Conservation (phyloP, 257 asterid genomes). For the Prunella vulgaris region DNA sequence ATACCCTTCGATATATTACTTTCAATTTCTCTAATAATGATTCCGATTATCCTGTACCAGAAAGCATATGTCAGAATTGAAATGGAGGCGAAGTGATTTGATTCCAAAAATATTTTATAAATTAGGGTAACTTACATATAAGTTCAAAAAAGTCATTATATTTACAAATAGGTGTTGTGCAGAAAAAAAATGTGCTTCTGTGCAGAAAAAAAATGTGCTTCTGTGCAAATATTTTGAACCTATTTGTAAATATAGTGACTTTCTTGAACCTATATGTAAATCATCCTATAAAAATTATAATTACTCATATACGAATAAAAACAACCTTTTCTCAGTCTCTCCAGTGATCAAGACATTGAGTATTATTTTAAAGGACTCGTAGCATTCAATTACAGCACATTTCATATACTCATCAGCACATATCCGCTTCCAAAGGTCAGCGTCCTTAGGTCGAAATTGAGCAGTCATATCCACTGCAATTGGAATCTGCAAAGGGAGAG, state of each 20-base stretch:
- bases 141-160: too few species aligned
- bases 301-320: slow-evolving; percentile 8
- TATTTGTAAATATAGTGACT: too few species aligned
- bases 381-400: slow-evolving; percentile 94
- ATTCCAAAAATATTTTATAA: not conserved
- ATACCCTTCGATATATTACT: slow-evolving; percentile 59
- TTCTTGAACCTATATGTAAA: too few species aligned
- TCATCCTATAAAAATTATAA: too few species aligned
- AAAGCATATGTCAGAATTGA: slow-evolving; percentile 26
- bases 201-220: too few species aligned
- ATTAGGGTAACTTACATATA: too few species aligned
- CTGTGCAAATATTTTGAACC: too few species aligned
- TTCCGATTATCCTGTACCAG: slow-evolving; percentile 64
- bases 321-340: slow-evolving; percentile 89
- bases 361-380: slow-evolving; percentile 82
- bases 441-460: slow-evolving; percentile 85
- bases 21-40: slow-evolving; percentile 79
- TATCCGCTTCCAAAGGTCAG: slow-evolving; percentile 92
- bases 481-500: slow-evolving; percentile 67
- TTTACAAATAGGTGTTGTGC: too few species aligned
- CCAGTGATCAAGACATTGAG: slow-evolving; percentile 68
- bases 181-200: too few species aligned
- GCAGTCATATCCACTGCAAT: slow-evolving; percentile 95
- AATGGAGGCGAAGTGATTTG: not conserved
- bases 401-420: slow-evolving; percentile 88